Evolutionary conservation across 352 stramenopile species (phyloP), one percentile per base, ranked within the genome.

Genomic region (Peronospora destructor): DNA sequence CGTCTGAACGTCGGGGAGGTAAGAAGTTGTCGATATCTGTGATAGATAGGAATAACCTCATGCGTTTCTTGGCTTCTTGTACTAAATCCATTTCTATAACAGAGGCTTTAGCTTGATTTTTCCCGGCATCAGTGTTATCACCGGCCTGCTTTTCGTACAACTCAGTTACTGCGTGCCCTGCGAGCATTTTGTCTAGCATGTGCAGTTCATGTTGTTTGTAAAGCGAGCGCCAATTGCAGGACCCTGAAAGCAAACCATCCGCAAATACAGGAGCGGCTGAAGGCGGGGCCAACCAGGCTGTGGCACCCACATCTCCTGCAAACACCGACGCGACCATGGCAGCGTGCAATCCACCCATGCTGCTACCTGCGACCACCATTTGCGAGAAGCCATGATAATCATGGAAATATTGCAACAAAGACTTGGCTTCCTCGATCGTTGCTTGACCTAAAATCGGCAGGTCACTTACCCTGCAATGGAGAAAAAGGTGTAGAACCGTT

Each of bases 371-470:
- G 16, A 91, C 66, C 6, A 88, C 76, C 0, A 91, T 38, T 47
- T 81, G 71, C 7, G 74, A 67, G 52, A 76, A 88, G 1, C 63
- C 57, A 36, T 71, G 64, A 21, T 70, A 33, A 19, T 74, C 45
- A 39, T 76, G 66, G 44, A 85, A 87, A 35, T 87, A 64, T 25
- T 61, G 53, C n/a, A 91, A 51, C 42, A 91, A 55, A 12, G 76
- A 88, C 49, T 91, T 91, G 55, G 79, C 64, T 56, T 91, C 79
- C 53, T 87, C 77, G n/a, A 91, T 91, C 3, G 79, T 91, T 10
- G 79, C 73, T 64, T 88, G 72, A 0, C 79, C 79, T 6, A 91
- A 53, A 17, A 88, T 84, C 1, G 79, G 74, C 13, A 91, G 49
- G 36, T 91, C 79, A 23, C 65, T 85, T 13, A 87, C 76, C n/a